Base-by-base conservation (phyloP, 305 asterid species). In the Andrographis paniculata region DNA sequence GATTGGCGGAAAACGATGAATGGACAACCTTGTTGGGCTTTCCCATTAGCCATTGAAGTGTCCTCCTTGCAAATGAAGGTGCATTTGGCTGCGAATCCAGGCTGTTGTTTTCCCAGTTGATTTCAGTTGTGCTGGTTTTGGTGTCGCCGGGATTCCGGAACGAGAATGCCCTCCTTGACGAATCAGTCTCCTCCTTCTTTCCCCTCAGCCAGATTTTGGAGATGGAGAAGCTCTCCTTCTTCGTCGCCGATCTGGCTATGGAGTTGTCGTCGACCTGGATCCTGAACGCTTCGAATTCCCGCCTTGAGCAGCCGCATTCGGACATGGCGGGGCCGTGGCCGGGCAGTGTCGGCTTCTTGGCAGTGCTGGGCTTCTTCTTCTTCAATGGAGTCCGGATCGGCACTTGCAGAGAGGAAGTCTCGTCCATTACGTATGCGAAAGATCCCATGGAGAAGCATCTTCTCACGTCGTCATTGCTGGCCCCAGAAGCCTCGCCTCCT, bases 401-500 rank as follows among this genome's bases (percentile, higher is more conserved):
- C 9, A 87, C 96, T 68, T 68, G 78, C 14, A 82, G 59, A 14
- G 74, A 31, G 14, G 77, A 51, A 27, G 67, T 69, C 43, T 74
- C 93, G 50, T 82, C 80, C 83, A 80, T 66, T 3, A 87, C 64
- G 56, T 87, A 87, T 47, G 93, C 93, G 61, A 76, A 78, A 24
- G 96, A 80, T 22, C 94, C 94, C 94, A 87, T 83, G 0, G 96
- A 87, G 52, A 73, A 79, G 38, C 96, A 86, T 51, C 96, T 72
- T 38, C 94, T 77, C 45, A 75, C 62, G 28, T 68, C 82, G 43
- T 61, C 65, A 24, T 63, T 63, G n/a, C 27, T 56, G 12, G 17
- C 48, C 6, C 9, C 11, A 0, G 3, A 3, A 44, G 9, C 6
- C 5, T 15, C 17, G 10, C 12, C 14, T n/a, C n/a, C n/a, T n/a